Base-by-base conservation (phyloP, 2,329 filamentous ascomycete species). In the Pestalotiopsis sp. region DNA sequence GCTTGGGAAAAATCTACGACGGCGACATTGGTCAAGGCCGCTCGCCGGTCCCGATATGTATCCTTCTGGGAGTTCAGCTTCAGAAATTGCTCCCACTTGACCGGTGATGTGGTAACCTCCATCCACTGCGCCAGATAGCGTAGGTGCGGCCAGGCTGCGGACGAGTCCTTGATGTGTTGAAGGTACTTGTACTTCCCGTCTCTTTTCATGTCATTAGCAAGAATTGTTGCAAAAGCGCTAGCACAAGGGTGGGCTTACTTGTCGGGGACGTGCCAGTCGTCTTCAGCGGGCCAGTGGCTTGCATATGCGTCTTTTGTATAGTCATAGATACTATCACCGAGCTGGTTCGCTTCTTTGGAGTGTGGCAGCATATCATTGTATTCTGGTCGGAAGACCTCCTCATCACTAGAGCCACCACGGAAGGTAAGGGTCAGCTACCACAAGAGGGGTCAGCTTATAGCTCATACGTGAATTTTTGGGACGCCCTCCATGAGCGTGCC, bases 81-180 rank as follows among this genome's bases (percentile, higher is more conserved):
- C 41, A 27, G 67, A n/a, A 75, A 69, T 20, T 73, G 70, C 58
- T 73, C 72, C 74, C 74, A 74, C 62, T 75, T 75, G n/a, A 70
- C 69, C 5, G 73, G 74, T 23, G 73, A 72, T 11, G 73, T 75
- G 4, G 73, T 74, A 11, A 75, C 70, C 31, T 73, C 70, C 74
- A 75, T 75, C 74, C 74, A 75, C n/a, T 74, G 70, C 3, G 70
- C 70, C 4, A 75, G 69, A 49, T 72, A 72, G 14, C 71, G 74
- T 6, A 75, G 71, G 64, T 75, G 74, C 41, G 74, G 74, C 71
- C 70, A 73, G 2, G 68, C 23, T 41, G 1, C 0, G 20, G 65
- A 67, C n/a, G 61, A 13, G 2, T 45, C 20, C 27, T 67, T 67
- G 56, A 67, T 56, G 23, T 67, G 38, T 5, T 60, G 65, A 2